Evolutionary conservation across 164 flowering plant species (phyloP).

Genomic region (Piper betle): DNA sequence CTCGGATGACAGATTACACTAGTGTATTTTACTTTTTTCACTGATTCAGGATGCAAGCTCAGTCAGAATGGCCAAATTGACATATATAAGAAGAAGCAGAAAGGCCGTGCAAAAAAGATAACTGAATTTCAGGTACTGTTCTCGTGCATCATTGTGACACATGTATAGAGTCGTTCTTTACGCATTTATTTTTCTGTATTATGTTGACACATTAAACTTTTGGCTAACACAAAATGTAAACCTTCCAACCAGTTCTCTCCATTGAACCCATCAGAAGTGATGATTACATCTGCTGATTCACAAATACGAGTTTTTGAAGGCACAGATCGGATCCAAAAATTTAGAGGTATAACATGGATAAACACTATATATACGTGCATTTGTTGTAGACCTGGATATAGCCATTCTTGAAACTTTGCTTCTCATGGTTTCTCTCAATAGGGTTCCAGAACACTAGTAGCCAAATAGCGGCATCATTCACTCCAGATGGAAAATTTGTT

Average conservation of each 20-base stretch:
- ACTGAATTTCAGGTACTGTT: slow-evolving; percentile 78
- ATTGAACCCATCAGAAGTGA: slow-evolving; percentile 60
- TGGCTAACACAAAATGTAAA: too few relatives aligned
- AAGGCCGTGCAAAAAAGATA: slow-evolving; percentile 58
- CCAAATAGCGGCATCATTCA: slow-evolving; percentile 64
- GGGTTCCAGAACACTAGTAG: slow-evolving; percentile 82
- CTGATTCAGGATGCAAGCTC: slow-evolving; percentile 47
- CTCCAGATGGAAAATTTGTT: slow-evolving; percentile 29
- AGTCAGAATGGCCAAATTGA: slow-evolving; percentile 34
- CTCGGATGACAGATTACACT: background rate
- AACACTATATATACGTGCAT: too few relatives aligned
- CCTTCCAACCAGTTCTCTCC: slow-evolving; percentile 45
- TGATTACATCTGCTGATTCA: slow-evolving; percentile 81
- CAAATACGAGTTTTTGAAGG: slow-evolving; percentile 51
- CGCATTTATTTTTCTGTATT: too few relatives aligned
- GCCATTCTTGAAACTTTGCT: background rate
- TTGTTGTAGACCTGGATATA: background rate
- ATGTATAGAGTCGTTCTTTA: too few relatives aligned
- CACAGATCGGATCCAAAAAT: slow-evolving; percentile 42
- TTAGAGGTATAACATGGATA: slow-evolving; percentile 37
- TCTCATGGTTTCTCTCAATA: slow-evolving; percentile 10
- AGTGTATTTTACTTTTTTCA: background rate
- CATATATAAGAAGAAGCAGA: slow-evolving; percentile 42
- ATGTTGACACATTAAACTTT: background rate
- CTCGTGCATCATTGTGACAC: background rate